These are phyloP conservation scores for Fusarium brevicatenulatum DNA, from an alignment of 2,329 filamentous ascomycete species.

Conservation along the genomic window DNA sequence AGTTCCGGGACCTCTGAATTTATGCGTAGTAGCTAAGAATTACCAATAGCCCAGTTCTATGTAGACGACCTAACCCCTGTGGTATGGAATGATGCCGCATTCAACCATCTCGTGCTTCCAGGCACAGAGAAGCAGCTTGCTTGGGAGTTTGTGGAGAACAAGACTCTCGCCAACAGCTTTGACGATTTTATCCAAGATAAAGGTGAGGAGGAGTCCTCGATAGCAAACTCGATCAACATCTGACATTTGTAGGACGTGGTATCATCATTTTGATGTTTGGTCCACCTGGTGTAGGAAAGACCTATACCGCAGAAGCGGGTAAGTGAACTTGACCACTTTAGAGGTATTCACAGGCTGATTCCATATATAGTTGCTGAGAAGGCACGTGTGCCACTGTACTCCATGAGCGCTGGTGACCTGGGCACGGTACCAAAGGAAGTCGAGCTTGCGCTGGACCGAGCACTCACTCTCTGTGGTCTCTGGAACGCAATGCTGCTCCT, in stretches of 20 bases:
- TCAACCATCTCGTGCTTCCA: slow-evolving; percentile 51
- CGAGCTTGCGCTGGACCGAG: slow-evolving; percentile 48
- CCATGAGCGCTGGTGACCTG: slow-evolving; percentile 53
- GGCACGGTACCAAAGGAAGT: slow-evolving; percentile 49
- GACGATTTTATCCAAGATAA: slow-evolving; percentile 52
- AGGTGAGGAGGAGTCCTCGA: background rate
- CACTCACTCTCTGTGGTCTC: slow-evolving; percentile 56
- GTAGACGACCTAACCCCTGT: background rate
- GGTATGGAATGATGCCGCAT: slow-evolving; percentile 51
- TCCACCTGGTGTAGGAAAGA: slow-evolving; percentile 59
- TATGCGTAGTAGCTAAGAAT: background rate
- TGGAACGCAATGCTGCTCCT: slow-evolving; percentile 56
- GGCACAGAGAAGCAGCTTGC: slow-evolving; percentile 51
- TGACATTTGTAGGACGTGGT: slow-evolving; percentile 44
- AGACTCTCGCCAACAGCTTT: slow-evolving; percentile 42
- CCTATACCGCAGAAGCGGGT: slow-evolving; percentile 52
- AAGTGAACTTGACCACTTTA: no score
- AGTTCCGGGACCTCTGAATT: accelerated
- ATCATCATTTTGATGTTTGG: slow-evolving; percentile 59
- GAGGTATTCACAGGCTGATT: no score
- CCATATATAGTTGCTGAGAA: slow-evolving; percentile 48
- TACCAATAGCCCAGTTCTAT: background rate
- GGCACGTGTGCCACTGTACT: slow-evolving; percentile 52
- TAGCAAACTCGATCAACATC: accelerated
- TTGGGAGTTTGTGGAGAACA: slow-evolving; percentile 53